These are phyloP conservation scores for Orbilia oligospora DNA, from an alignment of 2,329 filamentous ascomycete species.

Conservation along the genomic window DNA sequence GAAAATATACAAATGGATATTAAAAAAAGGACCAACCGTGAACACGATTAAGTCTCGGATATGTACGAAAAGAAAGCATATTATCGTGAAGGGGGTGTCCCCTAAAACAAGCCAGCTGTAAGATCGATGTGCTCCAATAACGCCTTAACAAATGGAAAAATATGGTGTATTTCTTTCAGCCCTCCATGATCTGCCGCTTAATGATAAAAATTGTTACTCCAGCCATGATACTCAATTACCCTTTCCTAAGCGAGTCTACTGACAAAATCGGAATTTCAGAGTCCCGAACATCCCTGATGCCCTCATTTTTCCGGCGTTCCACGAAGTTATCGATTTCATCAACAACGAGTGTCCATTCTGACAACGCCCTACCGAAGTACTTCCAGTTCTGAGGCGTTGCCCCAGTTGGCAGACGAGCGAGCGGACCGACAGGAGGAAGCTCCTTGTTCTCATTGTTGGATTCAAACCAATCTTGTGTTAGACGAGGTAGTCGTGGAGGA, in stretches of 20 bases:
- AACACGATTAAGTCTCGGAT: not conserved
- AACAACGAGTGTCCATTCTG: slow-evolving; percentile 82
- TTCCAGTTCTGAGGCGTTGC: slow-evolving; percentile 66
- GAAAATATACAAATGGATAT: slow-evolving; percentile 37
- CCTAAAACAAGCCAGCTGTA: slow-evolving; percentile 24
- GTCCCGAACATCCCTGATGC: slow-evolving; percentile 48
- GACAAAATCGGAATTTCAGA: slow-evolving; percentile 58
- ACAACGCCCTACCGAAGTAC: slow-evolving; percentile 80
- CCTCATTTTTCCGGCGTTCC: slow-evolving; percentile 79
- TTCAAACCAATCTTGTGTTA: slow-evolving; percentile 77
- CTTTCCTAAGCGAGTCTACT: slow-evolving; percentile 56
- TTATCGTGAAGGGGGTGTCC: slow-evolving; percentile 5
- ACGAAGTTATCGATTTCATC: slow-evolving; percentile 86
- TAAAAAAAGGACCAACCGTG: not conserved
- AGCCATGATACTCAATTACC: slow-evolving; percentile 21
- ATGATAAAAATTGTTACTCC: slow-evolving; percentile 11
- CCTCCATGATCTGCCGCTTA: slow-evolving; percentile 25
- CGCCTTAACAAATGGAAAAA: slow-evolving; percentile 28
- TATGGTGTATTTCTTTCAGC: slow-evolving; percentile 19
- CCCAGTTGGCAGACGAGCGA: slow-evolving; percentile 41
- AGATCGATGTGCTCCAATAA: slow-evolving; percentile 28
- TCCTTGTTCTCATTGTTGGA: slow-evolving; percentile 47
- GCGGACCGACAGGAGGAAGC: slow-evolving; percentile 26
- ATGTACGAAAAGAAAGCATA: slow-evolving; percentile 13
- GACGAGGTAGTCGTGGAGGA: slow-evolving; percentile 78